These are phyloP conservation scores for Chimonanthus praecox DNA, from an alignment of 164 flowering plant species.

Conservation along the genomic window DNA sequence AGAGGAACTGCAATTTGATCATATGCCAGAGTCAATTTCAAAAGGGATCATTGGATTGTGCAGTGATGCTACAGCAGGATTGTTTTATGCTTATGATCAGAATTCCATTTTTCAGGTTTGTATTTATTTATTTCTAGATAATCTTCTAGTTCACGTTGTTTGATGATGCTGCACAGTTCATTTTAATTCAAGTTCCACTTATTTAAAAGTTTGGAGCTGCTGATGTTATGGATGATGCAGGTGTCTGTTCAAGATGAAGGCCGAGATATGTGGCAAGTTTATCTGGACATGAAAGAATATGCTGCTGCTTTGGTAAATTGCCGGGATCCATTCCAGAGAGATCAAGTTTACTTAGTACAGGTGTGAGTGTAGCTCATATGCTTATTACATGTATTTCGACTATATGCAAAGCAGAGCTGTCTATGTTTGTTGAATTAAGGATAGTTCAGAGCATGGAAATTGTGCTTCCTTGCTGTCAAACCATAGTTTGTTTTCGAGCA, in stretches of 20 bases:
- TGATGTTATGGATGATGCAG: conserved; percentile 30
- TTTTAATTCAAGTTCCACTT: not conserved
- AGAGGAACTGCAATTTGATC: conserved; percentile 93
- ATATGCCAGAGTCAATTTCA: conserved; percentile 64
- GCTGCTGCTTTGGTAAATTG: conserved; percentile 85
- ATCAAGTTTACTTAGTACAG: conserved; percentile 92
- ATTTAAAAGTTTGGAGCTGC: conserved; percentile 5
- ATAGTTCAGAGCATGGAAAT: too few relatives aligned
- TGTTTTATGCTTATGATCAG: conserved; percentile 95
- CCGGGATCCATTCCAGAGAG: conserved; percentile 85
- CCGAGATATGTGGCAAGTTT: conserved; percentile 97
- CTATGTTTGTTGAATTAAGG: not conserved
- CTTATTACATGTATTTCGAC: not conserved
- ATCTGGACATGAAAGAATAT: conserved; percentile 85
- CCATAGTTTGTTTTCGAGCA: too few relatives aligned
- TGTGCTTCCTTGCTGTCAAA: too few relatives aligned
- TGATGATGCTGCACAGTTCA: not conserved
- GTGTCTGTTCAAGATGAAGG: conserved; percentile 98
- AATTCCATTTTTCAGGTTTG: conserved; percentile 91
- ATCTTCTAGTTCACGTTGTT: not conserved
- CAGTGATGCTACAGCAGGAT: conserved; percentile 98
- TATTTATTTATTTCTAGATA: not conserved
- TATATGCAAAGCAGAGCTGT: not conserved
- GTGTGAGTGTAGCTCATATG: conserved; percentile 21
- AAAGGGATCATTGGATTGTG: conserved; percentile 88